Evolutionary conservation across 2,329 filamentous ascomycete species (phyloP), one percentile per base, ranked within the genome.

Genomic region (Colletotrichum tropicale): DNA sequence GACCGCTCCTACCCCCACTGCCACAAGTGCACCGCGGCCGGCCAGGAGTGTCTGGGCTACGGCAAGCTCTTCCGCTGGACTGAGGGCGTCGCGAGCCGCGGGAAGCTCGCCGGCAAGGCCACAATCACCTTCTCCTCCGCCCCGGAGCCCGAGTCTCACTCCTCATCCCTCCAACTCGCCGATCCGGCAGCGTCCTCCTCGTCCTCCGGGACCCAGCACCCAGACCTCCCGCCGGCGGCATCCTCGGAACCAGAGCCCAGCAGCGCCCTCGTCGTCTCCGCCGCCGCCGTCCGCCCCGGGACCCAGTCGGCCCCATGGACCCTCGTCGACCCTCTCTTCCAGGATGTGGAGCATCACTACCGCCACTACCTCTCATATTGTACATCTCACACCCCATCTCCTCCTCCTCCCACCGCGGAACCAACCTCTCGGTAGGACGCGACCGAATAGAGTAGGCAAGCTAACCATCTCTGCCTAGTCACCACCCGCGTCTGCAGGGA

Each of bases 61-160:
- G 88, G 88, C 52, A 88, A 88, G 79, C 82, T 90, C 52, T 88
- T 90, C 66, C 84, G 88, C 61, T 91, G 89, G 89, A 89, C 88
- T 24, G 85, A 86, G 16, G 87, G 88, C 68, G 84, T 87, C 36
- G 85, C 85, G 15, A 86, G 83, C 56, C 82, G 85, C 28, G 85
- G 85, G 55, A 86, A 85, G 82, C 81, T 86, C 28, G 85, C 85
- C 30, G 85, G 85, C 21, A 83, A 84, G 77, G 82, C 84, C 34
- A 84, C 84, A 67, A 84, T 81, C 70, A 84, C 84, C 74, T 76
- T 76, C 68, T 72, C 72, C 21, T 56, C 66, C 15, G 36, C 24
- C 30, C 66, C 70, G 61, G 70, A 8, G 3, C 30, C 61, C 16
- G 28, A n/a, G 24, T 21, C 30, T 34, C n/a, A 21, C 30, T 30